Evolutionary conservation across 2,329 filamentous ascomycete genomes (phyloP), one percentile per base, ranked within the genome.

Genomic region (Epicoccum sorghinum): DNA sequence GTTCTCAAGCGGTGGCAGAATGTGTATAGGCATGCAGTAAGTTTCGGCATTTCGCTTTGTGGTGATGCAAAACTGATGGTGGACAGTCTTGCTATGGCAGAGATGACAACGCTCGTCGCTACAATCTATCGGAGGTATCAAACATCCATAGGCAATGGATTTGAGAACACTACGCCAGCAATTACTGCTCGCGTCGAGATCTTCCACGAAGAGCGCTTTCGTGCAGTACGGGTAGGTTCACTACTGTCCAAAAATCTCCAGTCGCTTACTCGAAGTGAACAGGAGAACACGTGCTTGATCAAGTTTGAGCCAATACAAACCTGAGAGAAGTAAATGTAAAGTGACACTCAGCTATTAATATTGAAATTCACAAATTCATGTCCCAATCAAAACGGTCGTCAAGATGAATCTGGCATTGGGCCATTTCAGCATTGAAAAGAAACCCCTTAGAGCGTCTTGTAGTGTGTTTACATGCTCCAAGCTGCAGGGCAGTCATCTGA

Each of bases 1-100:
- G 12, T 44, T 44, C 12, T 35, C 29, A 4, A 44, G 41, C 9
- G 41, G 41, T 24, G 41, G 41, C 14, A 44, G 41, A n/a, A 44
- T 44, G 41, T 44, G 41, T 10, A 35, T 44, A 12, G 41, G 41
- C 41, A 35, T 44, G 30, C 41, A 44, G 41, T 44, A 25, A 23
- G 41, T 44, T 13, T 9, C 18, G 7, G 29, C 25, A 30, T 25
- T 13, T 42, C 24, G 13, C 10, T 14, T 42, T 25, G 39, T 10
- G 24, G 30, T 14, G 39, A 30, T 13, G 12, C 6, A 30, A n/a
- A 22, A 7, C 29, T 35, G 14, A 44, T 25, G 2, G 8, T 6
- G 24, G 3, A n/a, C 29, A 44, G 41, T 25, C 18, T 44, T 7
- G 41, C 41, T 25, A 44, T 44, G 41, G 41, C 41, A 4, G 41